phyloP scores from a whole-genome alignment of 345 rosid species.

The Moringa oleifera region DNA sequence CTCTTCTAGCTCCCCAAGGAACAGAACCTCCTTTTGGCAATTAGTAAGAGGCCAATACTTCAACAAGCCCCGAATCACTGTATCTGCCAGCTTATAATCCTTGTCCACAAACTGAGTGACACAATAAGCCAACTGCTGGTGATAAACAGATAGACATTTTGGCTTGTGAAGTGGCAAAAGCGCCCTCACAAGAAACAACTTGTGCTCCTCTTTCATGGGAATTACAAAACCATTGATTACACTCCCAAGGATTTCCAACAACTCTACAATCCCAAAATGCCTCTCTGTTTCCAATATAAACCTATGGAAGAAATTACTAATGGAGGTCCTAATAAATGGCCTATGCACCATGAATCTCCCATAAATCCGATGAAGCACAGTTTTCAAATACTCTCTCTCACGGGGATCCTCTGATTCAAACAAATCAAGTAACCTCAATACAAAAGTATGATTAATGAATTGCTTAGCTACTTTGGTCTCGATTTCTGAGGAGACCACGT shows the following conservation, averaged over 20 bases:
- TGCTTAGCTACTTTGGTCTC: slow-evolving; percentile 42
- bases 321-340: slow-evolving; percentile 44
- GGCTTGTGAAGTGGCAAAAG: slow-evolving; percentile 45
- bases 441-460: slow-evolving; percentile 50
- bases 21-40: slow-evolving; percentile 43
- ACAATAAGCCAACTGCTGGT: slow-evolving; percentile 41
- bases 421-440: slow-evolving; percentile 38
- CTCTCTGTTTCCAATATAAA: slow-evolving; percentile 37
- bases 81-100: slow-evolving; percentile 40
- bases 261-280: slow-evolving; percentile 41
- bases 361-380: slow-evolving; percentile 53
- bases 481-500: slow-evolving; percentile 35
- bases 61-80: slow-evolving; percentile 36
- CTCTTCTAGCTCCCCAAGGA: slow-evolving; percentile 44
- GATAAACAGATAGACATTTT: slow-evolving; percentile 29
- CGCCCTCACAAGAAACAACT: slow-evolving; percentile 37
- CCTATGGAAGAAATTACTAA: slow-evolving; percentile 43
- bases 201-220: slow-evolving; percentile 50
- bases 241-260: slow-evolving; percentile 45
- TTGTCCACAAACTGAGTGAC: slow-evolving; percentile 41
- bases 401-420: slow-evolving; percentile 62
- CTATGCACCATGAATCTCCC: slow-evolving; percentile 59
- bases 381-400: slow-evolving; percentile 64
- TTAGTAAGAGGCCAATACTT: slow-evolving; percentile 48
- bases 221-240: slow-evolving; percentile 37